Evolutionary conservation across 176 grass and related monocot genomes (phyloP), one percentile per base, ranked within the genome.

Genomic region (Musa troglodytarum): DNA sequence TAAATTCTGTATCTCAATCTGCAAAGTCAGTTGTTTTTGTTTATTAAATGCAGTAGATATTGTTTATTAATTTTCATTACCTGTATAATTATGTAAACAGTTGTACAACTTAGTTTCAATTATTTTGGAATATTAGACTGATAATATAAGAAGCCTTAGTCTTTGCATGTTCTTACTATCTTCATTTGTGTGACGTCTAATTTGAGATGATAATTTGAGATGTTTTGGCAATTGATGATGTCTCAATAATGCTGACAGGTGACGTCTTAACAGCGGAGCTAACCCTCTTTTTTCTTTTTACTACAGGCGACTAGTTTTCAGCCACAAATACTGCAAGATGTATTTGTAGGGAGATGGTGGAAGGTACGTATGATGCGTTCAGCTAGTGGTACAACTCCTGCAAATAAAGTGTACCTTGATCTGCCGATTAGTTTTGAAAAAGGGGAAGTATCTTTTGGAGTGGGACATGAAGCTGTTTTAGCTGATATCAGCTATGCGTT

Each of bases 401-500:
- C 94, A 29, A 85, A 93, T 83, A 97, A 97, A 87, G 83, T 85
- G 54, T 97, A 97, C 83, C 61, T 53, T 63, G 74, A 87, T 81
- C 65, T 97, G 68, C 94, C 90, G 54, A 73, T 97, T 34, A 66
- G 74, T 83, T 97, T 97, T 82, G 80, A 93, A 63, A 97, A 83
- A 72, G 94, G 90, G 54, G 86, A 93, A 77, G 85, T 97, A 62
- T 97, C 94, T 75, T 97, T 97, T 84, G 94, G 94, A 74, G 88
- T 91, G 79, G 90, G 94, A 58, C 90, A 97, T 73, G 94, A 97
- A 65, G 90, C 94, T 65, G 90, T 93, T 81, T 89, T 97, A 63
- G 94, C 94, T 74, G 94, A 97, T 80, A 82, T 97, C 78, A 97
- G 94, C 58, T 97, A 97, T 90, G 90, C 94, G 71, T 97, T 97